Percentiles rank a stretch among this genome's conserved stretches.
phyloP scores from a whole-genome alignment of 306 rosid species.

The Prinsepia uniflora region DNA sequence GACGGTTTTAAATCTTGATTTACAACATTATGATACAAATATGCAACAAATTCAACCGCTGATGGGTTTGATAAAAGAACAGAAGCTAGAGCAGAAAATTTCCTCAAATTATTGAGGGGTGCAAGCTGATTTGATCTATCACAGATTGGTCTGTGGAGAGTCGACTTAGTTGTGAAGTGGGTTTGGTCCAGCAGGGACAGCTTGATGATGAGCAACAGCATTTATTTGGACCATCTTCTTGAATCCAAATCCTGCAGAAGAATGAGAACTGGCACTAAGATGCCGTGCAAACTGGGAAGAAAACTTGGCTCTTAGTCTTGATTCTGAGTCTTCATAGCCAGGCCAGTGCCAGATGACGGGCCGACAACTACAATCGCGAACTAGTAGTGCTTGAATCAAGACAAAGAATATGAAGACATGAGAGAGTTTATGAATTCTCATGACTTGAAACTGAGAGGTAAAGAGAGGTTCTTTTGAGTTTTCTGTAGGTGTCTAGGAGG shows the following conservation, averaged over 20 bases:
- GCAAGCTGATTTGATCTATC: not conserved
- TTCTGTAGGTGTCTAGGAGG: slow-evolving; percentile 9
- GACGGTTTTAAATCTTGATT: not conserved
- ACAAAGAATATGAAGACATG: slow-evolving; percentile 19
- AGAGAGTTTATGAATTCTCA: slow-evolving; percentile 37
- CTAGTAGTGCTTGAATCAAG: slow-evolving; percentile 24
- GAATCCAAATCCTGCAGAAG: slow-evolving; percentile 24
- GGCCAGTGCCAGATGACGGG: slow-evolving; percentile 23
- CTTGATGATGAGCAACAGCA: slow-evolving; percentile 36
- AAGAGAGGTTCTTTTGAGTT: not conserved
- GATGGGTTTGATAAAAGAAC: slow-evolving; percentile 9
- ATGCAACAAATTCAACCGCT: not conserved
- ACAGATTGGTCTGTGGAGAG: not conserved
- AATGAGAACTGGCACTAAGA: slow-evolving; percentile 3
- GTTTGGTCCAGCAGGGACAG: slow-evolving; percentile 67
- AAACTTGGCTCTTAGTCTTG: slow-evolving; percentile 27
- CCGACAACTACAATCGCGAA: slow-evolving; percentile 38
- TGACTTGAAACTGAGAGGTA: slow-evolving; percentile 23
- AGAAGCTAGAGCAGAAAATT: not conserved
- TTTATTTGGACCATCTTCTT: slow-evolving; percentile 10
- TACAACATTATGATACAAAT: not conserved
- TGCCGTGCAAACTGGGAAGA: slow-evolving; percentile 20
- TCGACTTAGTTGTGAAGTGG: slow-evolving; percentile 61
- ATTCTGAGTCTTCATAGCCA: slow-evolving; percentile 22
- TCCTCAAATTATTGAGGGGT: not conserved